Evolutionary conservation across 2,329 filamentous ascomycete genomes (phyloP).

Genomic region (Penicillium sp.): DNA sequence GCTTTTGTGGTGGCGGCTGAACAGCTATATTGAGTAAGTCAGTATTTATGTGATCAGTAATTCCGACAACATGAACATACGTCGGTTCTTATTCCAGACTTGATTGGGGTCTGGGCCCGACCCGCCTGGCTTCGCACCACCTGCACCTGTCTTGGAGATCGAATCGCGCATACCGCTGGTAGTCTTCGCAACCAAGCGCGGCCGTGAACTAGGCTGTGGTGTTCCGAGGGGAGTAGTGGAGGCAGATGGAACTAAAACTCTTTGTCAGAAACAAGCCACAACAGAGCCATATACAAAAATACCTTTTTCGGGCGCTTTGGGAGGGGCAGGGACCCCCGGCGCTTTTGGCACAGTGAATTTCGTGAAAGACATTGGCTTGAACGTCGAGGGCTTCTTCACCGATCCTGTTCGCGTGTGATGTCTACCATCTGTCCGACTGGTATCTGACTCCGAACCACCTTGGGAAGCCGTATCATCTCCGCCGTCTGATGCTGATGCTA

Average conservation of each 20-base stretch:
- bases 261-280: constrained; percentile 7
- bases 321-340: constrained; percentile 50
- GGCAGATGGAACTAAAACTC: constrained; percentile 33
- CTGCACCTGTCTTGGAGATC: constrained; percentile 49
- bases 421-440: constrained; percentile 54
- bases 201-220: constrained; percentile 51
- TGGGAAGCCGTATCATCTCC: constrained; percentile 42
- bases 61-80: constrained; percentile 38
- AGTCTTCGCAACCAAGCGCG: constrained; percentile 64
- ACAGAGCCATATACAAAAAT: constrained; percentile 18
- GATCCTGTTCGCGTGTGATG: constrained; percentile 49
- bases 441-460: constrained; percentile 63
- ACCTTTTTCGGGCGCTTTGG: constrained; percentile 58
- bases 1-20: constrained; percentile 59
- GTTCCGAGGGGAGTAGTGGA: constrained; percentile 40
- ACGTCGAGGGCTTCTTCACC: constrained; percentile 61
- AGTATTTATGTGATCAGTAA: constrained; percentile 19
- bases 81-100: constrained; percentile 69
- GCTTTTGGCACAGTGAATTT: constrained; percentile 66
- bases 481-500: constrained; percentile 36
- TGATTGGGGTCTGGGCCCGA: constrained; percentile 64
- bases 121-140: constrained; percentile 46
- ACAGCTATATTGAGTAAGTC: constrained; percentile 41
- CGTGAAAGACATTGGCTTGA: constrained; percentile 66
- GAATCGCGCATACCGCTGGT: constrained; percentile 54